Evolutionary conservation across 2,329 filamentous ascomycete species (phyloP).

Genomic region (Epichloe amarillans): DNA sequence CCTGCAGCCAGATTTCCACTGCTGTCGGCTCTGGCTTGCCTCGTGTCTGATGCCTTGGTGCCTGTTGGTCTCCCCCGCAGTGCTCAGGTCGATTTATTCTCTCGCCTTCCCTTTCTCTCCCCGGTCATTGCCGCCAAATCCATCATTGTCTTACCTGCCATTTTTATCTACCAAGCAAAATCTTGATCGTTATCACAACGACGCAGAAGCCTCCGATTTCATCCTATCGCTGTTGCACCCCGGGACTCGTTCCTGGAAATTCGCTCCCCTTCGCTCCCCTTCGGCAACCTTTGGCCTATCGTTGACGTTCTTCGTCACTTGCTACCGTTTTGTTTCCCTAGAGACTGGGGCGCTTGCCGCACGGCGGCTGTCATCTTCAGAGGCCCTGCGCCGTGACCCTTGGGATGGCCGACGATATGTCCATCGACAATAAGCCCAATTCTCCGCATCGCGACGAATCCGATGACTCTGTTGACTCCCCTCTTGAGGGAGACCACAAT

Average conservation of each 20-base stretch:
- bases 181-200: constrained; percentile 6
- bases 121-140: constrained; percentile 11
- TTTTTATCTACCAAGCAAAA: constrained; percentile 7
- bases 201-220: constrained; percentile 4
- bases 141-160: constrained; percentile 3
- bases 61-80: background rate
- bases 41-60: background rate
- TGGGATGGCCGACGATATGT: constrained; percentile 55
- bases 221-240: constrained; percentile 5
- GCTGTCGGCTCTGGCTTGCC: background rate
- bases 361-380: constrained; percentile 21
- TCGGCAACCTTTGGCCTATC: background rate
- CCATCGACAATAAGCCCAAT: constrained; percentile 37
- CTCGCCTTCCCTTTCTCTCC: background rate
- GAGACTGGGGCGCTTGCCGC: constrained; percentile 23
- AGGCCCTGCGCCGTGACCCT: constrained; percentile 22
- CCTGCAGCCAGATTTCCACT: background rate
- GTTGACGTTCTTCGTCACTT: constrained; percentile 5
- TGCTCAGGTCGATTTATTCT: constrained; percentile 5
- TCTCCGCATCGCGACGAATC: constrained; percentile 37
- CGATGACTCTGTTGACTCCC: constrained; percentile 48
- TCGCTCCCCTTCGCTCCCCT: background rate
- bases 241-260: background rate
- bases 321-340: constrained; percentile 19
- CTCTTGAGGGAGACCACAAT: constrained; percentile 40